Base-by-base conservation (phyloP, 352 stramenopile genomes). In the Phytophthora agathidicida region DNA sequence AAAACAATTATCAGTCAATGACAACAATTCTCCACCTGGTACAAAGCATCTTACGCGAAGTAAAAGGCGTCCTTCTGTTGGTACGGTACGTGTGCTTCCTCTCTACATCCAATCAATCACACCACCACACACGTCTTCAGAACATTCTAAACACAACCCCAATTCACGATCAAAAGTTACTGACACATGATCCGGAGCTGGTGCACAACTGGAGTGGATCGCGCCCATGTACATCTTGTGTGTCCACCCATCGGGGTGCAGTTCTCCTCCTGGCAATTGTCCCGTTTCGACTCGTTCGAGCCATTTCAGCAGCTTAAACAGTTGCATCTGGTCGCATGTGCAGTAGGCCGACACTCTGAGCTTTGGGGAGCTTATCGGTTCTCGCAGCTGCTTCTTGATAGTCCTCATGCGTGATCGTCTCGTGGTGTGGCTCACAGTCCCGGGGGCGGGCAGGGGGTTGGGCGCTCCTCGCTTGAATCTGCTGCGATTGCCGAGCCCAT, bases 261-360 rank as follows among this genome's bases (percentile, higher is more conserved):
- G 65, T 42, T 94, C 85, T 31, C 83, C 83, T 7, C 85, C 83
- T 0, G 83, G 83, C 9, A 93, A 48, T 64, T 93, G 83, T 2
- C 82, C 83, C 3, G 80, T 93, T 55, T 93, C 83, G 19, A 91
- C 68, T 36, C 83, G 64, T 49, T 95, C 81, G 41, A 95, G 80
- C 86, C 86, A 95, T 50, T 95, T 93, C 52, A 95, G 72, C 58
- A 93, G 60, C 68, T 93, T 93, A 55, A 93, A 92, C n/a, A 95
- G 60, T 38, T 90, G 77, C 54, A 93, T 28, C 52, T 92, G 82
- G 55, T 95, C 83, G 55, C 82, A 91, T 48, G 83, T 93, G 56
- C 86, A 95, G 61, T 95, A 95, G 39, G 86, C 86, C 10, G 84
- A 91, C 24, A 95, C 86, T 41, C 86, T 74, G 47, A 93, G 79